Conservation (phyloP, 2,329 filamentous ascomycete species). For the Cordyceps javanica region DNA sequence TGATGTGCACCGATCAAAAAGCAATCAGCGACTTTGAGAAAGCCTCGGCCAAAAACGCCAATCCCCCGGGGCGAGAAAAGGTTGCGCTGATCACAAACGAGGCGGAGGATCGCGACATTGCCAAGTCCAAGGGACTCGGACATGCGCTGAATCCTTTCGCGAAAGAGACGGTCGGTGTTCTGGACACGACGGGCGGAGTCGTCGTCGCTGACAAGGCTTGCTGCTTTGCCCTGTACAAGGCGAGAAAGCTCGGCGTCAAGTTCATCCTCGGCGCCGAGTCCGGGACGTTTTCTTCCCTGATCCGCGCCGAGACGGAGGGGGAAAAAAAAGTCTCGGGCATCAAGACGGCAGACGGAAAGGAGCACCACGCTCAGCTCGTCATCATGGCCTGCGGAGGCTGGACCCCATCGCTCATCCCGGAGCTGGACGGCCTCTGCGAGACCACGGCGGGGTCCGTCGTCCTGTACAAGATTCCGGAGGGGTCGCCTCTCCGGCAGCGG, state of each 20-base stretch:
- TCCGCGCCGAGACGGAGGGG: constrained; percentile 14
- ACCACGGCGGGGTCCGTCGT: constrained; percentile 41
- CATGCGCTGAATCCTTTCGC: constrained; percentile 33
- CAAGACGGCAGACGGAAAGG: constrained; percentile 29
- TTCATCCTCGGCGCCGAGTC: constrained; percentile 30
- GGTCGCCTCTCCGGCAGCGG: constrained; percentile 29
- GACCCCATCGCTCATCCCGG: constrained; percentile 36
- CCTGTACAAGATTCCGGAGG: constrained; percentile 35
- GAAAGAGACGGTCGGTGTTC: constrained; percentile 29
- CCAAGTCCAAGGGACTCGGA: constrained; percentile 22
- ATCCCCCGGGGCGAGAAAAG: background rate
- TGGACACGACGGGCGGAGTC: constrained; percentile 42
- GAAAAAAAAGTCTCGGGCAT: constrained; percentile 33
- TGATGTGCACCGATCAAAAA: background rate
- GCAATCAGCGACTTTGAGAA: background rate
- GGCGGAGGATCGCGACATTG: constrained; percentile 14
- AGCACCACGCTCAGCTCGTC: constrained; percentile 26
- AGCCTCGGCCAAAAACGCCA: background rate
- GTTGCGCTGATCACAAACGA: background rate
- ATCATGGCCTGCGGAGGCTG: constrained; percentile 38
- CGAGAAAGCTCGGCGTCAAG: constrained; percentile 32
- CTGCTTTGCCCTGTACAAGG: constrained; percentile 37
- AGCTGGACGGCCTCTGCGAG: constrained; percentile 37
- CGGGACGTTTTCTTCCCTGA: constrained; percentile 26
- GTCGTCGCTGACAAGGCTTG: constrained; percentile 41